Conservation (phyloP, 257 asterid species). For the Nicotiana benthamiana region DNA sequence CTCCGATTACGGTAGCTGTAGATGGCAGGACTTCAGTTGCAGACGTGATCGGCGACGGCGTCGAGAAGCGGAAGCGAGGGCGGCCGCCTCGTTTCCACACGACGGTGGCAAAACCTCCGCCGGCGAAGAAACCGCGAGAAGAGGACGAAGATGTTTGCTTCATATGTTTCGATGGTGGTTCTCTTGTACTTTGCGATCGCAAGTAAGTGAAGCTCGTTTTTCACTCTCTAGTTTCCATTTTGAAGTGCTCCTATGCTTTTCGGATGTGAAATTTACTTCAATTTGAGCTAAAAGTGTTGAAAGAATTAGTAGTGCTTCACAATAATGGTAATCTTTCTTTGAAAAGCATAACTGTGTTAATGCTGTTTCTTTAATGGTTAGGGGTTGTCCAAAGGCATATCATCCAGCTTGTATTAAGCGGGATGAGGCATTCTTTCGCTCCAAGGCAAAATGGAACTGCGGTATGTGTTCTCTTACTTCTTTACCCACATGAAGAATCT, state of each 20-base stretch:
- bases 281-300: not conserved
- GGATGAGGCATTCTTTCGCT: conserved; percentile 71
- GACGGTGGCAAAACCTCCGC: conserved; percentile 36
- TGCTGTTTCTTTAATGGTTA: conserved; percentile 24
- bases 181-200: conserved; percentile 88
- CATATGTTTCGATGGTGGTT: conserved; percentile 94
- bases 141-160: conserved; percentile 95
- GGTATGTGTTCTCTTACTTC: conserved; percentile 23
- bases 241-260: not conserved
- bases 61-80: conserved; percentile 59
- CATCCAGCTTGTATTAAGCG: conserved; percentile 94
- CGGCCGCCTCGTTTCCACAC: conserved; percentile 48
- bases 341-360: conserved; percentile 3
- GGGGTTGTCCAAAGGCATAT: conserved; percentile 99
- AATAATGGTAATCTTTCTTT: not conserved
- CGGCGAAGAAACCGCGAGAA: conserved; percentile 21
- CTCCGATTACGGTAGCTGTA: conserved; percentile 9
- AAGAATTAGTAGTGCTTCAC: not conserved
- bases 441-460: conserved; percentile 83
- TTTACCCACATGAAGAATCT: not conserved
- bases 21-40: conserved; percentile 9
- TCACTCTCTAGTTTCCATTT: not conserved
- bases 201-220: conserved; percentile 44
- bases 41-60: conserved; percentile 20
- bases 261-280: not conserved